phyloP scores from a whole-genome alignment of 805 yeast species.

The Metschnikowia gelsemii region DNA sequence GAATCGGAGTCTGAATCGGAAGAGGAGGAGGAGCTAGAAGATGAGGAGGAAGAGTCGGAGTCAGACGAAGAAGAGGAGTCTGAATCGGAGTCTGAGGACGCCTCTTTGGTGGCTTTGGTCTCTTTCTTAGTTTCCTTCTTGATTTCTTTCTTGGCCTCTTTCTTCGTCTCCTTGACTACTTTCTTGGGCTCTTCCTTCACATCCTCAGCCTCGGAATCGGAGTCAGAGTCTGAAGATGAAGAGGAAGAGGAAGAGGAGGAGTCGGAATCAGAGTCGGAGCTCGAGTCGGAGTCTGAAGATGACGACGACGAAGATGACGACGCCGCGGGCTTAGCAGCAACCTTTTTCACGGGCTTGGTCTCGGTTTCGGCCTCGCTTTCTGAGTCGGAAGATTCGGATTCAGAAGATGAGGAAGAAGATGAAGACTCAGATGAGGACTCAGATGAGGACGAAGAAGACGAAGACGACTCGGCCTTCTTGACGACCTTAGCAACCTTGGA shows the following conservation, averaged over 20 bases:
- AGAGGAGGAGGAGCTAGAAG: slow-evolving; percentile 16
- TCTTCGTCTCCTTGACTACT: slow-evolving; percentile 18
- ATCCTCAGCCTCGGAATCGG: slow-evolving; percentile 29
- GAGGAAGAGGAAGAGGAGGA: slow-evolving; percentile 33
- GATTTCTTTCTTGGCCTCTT: too few species aligned
- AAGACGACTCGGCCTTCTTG: slow-evolving; percentile 11
- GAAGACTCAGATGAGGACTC: slow-evolving; percentile 22
- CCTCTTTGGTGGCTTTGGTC: slow-evolving; percentile 20
- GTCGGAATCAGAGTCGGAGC: slow-evolving; percentile 21
- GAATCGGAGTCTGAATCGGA: slow-evolving; percentile 31
- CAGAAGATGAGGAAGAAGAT: slow-evolving; percentile 19
- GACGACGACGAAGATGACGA: slow-evolving; percentile 20
- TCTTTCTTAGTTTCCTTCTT: slow-evolving; percentile 25
- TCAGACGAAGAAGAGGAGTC: slow-evolving; percentile 34
- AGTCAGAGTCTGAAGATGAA: slow-evolving; percentile 34
- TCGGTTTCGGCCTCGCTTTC: slow-evolving; percentile 26
- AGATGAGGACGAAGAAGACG: slow-evolving; percentile 9
- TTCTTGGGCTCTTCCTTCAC: slow-evolving; percentile 26
- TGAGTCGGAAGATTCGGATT: slow-evolving; percentile 21
- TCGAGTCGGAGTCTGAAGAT: slow-evolving; percentile 33
- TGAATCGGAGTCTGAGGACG: slow-evolving; percentile 16
- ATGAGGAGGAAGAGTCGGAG: slow-evolving; percentile 25
- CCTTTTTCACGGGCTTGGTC: slow-evolving; percentile 22
- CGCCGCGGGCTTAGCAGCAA: slow-evolving; percentile 16
- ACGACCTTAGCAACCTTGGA: slow-evolving; percentile 14